Evolutionary conservation across 2,329 filamentous ascomycete species (phyloP).

Genomic region (Xylariaceae sp.): DNA sequence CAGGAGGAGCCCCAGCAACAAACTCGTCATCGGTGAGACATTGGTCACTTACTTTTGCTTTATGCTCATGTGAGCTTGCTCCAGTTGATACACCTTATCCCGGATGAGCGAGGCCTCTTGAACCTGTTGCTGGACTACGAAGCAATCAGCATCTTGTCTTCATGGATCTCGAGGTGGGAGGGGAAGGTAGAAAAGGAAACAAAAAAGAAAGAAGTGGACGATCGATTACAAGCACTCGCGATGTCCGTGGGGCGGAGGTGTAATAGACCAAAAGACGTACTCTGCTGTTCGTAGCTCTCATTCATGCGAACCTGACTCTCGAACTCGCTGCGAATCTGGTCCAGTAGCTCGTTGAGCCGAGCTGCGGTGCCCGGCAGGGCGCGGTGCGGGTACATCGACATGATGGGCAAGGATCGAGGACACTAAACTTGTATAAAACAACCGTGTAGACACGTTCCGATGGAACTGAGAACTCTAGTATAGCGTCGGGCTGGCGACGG

Average conservation of each 20-base stretch:
- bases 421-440: slow-evolving; percentile 1
- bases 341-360: slow-evolving; percentile 85
- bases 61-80: slow-evolving; percentile 80
- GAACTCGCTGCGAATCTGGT: slow-evolving; percentile 86
- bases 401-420: slow-evolving; percentile 26
- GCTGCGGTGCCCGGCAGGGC: slow-evolving; percentile 60
- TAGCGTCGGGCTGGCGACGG: background rate
- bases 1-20: background rate
- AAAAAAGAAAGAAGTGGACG: background rate
- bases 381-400: slow-evolving; percentile 89
- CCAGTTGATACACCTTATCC: slow-evolving; percentile 87
- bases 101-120: slow-evolving; percentile 93
- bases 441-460: background rate
- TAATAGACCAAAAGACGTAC: slow-evolving; percentile 57
- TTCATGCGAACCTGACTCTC: slow-evolving; percentile 75
- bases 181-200: background rate
- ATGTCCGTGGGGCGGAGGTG: background rate
- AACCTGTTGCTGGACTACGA: slow-evolving; percentile 77
- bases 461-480: background rate
- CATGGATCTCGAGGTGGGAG: background rate
- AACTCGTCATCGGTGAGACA: background rate
- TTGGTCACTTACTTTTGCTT: slow-evolving; percentile 75
- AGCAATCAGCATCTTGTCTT: slow-evolving; percentile 24
- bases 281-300: slow-evolving; percentile 86
- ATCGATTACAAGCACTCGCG: background rate